Percentiles rank a stretch among this genome's conserved stretches.
phyloP scores from a whole-genome alignment of 441 rosid genomes.

The Biscutella auriculata region DNA sequence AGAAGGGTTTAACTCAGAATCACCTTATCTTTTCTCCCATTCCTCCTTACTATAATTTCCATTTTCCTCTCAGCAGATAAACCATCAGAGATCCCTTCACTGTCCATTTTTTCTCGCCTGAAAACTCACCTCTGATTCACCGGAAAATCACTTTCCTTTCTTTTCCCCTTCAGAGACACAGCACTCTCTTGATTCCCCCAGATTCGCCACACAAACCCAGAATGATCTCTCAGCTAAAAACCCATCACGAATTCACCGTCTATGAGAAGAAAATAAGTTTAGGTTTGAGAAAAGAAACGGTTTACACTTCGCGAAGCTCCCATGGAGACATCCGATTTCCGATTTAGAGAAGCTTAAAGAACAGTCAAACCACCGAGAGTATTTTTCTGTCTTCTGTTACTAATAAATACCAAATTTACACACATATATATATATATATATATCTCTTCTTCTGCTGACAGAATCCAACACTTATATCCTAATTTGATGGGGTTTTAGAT shows the following conservation, averaged over 20 bases:
- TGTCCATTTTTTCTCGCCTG: constrained; percentile 26
- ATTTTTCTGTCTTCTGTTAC: too few species aligned
- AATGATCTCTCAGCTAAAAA: not conserved
- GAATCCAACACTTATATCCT: too few species aligned
- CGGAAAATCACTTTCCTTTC: constrained; percentile 1
- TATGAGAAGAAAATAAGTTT: not conserved
- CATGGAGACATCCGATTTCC: too few species aligned
- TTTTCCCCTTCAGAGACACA: too few species aligned
- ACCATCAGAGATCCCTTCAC: constrained; percentile 30
- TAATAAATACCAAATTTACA: too few species aligned
- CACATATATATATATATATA: too few species aligned
- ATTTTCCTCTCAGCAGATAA: constrained; percentile 53
- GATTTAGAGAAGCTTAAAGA: too few species aligned
- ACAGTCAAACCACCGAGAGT: too few species aligned
- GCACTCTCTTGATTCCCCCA: not conserved
- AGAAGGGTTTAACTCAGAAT: not conserved
- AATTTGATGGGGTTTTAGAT: too few species aligned
- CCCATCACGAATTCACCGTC: not conserved
- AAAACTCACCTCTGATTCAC: constrained; percentile 5
- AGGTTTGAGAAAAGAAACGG: too few species aligned
- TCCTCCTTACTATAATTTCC: constrained; percentile 39
- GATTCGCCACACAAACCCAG: not conserved
- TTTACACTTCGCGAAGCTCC: too few species aligned
- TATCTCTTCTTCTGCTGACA: too few species aligned
- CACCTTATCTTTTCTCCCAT: constrained; percentile 74